phyloP scores from a whole-genome alignment of 768 basidiomycete genomes.

The Lactifluus volemus region DNA sequence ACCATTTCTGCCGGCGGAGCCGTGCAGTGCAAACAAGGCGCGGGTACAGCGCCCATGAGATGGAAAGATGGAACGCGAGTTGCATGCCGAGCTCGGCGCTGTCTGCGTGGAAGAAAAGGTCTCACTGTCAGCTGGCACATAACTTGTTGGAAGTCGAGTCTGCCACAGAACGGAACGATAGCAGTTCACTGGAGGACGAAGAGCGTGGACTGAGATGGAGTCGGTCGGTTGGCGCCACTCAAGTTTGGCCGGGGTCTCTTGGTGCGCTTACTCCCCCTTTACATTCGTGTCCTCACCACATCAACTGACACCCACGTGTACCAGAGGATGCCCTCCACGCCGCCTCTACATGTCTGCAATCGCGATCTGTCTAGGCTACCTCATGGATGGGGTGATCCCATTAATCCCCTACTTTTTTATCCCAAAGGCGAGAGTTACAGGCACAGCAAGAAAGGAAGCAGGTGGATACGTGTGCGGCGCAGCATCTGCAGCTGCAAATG shows the following conservation, averaged over 20 bases:
- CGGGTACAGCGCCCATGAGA: slow-evolving; percentile 85
- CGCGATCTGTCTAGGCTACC: slow-evolving; percentile 93
- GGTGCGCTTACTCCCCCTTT: slow-evolving; percentile 38
- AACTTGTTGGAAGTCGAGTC: slow-evolving; percentile 62
- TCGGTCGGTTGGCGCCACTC: slow-evolving; percentile 81
- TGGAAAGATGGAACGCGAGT: slow-evolving; percentile 96
- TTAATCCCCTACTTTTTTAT: slow-evolving; percentile 91
- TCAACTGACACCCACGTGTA: background rate
- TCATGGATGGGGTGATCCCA: slow-evolving; percentile 88
- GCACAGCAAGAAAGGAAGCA: slow-evolving; percentile 51
- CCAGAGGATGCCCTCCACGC: slow-evolving; percentile 75
- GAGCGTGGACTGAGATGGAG: slow-evolving; percentile 61
- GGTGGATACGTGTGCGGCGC: slow-evolving; percentile 76
- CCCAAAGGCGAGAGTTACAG: slow-evolving; percentile 66
- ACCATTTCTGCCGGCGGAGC: slow-evolving; percentile 68
- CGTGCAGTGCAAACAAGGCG: slow-evolving; percentile 59
- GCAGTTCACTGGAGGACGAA: slow-evolving; percentile 30
- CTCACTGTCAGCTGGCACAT: slow-evolving; percentile 68
- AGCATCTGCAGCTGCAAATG: slow-evolving; percentile 72
- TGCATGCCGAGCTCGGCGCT: slow-evolving; percentile 77
- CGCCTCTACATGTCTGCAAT: slow-evolving; percentile 86
- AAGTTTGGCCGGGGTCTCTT: slow-evolving; percentile 93
- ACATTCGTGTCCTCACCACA: too few relatives aligned
- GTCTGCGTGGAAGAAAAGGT: slow-evolving; percentile 83
- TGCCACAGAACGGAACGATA: slow-evolving; percentile 7